These are phyloP conservation scores for Stropharia rugosoannulata DNA, from an alignment of 768 basidiomycete genomes.

Conservation along the genomic window DNA sequence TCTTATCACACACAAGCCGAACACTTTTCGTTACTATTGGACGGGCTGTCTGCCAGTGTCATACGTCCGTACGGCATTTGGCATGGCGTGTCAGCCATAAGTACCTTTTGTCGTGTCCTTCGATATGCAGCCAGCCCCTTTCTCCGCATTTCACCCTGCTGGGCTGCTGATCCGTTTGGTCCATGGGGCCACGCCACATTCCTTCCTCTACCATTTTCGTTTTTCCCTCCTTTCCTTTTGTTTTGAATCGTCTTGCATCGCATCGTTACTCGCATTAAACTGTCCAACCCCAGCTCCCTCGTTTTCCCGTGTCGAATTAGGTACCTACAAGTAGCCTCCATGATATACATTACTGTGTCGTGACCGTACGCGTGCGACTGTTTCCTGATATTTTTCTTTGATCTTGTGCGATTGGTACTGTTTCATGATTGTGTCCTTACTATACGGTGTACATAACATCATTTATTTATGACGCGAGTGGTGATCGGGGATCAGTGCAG, in stretches of 20 bases:
- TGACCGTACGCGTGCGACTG: background rate
- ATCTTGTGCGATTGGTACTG: background rate
- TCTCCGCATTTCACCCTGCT: background rate
- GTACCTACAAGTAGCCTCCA: background rate
- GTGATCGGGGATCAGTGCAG: background rate
- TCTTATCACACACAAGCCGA: background rate
- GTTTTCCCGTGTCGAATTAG: background rate
- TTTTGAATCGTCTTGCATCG: conserved; percentile 1
- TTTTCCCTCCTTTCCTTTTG: background rate
- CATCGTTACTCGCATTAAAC: background rate
- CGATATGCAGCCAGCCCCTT: background rate
- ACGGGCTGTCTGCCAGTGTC: background rate
- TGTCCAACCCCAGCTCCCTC: conserved; percentile 6
- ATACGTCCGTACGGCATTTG: background rate
- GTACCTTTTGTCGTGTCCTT: background rate
- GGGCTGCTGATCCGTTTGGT: background rate
- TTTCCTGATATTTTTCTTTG: background rate
- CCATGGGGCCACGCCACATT: background rate
- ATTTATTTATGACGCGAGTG: conserved; percentile 1
- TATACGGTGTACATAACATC: conserved; percentile 4
- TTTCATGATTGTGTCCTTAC: background rate
- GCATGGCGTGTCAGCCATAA: background rate
- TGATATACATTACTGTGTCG: background rate
- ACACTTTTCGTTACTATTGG: background rate
- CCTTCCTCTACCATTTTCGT: background rate